Conservation (phyloP, 2,329 filamentous ascomycete species). For the Colletotrichum tropicale region DNA sequence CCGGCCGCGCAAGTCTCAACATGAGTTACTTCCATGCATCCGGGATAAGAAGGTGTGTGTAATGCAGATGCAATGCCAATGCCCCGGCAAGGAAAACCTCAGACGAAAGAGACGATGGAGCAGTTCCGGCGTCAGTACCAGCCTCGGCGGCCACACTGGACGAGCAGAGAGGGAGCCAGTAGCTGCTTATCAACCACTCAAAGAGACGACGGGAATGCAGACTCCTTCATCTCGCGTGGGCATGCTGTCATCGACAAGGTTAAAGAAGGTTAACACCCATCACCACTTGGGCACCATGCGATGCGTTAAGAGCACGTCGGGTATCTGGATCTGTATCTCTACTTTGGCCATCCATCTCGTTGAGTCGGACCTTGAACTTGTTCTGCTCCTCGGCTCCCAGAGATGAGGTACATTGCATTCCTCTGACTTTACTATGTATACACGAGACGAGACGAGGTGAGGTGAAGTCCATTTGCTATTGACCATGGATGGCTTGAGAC, state of each 20-base stretch:
- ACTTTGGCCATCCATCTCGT: not conserved
- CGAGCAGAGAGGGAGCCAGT: not conserved
- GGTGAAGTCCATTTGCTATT: not conserved
- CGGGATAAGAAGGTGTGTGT: not conserved
- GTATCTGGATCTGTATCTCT: not conserved
- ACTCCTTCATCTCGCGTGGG: not conserved
- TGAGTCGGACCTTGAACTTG: not conserved
- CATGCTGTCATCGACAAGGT: not conserved
- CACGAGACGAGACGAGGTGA: not conserved
- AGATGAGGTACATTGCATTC: not conserved
- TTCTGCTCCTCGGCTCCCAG: not conserved
- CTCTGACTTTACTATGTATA: not conserved
- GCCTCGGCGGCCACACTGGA: not conserved
- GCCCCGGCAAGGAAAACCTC: not conserved
- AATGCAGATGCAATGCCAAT: not conserved
- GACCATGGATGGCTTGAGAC: slow-evolving; percentile 9
- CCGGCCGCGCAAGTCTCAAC: not conserved
- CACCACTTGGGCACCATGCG: not conserved
- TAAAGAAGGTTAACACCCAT: not conserved
- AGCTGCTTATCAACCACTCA: not conserved
- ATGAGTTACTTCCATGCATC: not conserved
- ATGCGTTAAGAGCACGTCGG: not conserved
- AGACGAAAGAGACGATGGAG: not conserved
- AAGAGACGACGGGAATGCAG: not conserved
- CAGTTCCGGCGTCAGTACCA: not conserved